phyloP scores from a whole-genome alignment of 495 filamentous ascomycete genomes.

The Tirmania nivea region DNA sequence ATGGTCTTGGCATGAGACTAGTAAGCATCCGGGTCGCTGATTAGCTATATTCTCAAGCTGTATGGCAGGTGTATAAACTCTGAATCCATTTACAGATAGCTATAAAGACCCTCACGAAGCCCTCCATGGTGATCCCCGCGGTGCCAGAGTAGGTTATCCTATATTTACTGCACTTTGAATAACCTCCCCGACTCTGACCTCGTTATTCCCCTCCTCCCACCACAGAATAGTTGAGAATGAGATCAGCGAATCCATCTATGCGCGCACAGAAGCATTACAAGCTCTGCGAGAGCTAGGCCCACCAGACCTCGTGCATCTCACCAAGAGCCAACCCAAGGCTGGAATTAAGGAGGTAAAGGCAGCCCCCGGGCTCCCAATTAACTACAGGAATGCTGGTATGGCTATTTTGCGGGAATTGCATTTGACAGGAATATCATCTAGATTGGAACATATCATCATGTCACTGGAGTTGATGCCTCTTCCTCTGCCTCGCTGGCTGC shows the following conservation, averaged over 20 bases:
- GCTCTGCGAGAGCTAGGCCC: slow-evolving; percentile 79
- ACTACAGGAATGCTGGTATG: slow-evolving; percentile 2
- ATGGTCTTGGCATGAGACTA: too few relatives aligned
- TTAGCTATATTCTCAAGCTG: too few relatives aligned
- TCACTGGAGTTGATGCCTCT: slow-evolving; percentile 90
- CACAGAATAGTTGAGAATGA: slow-evolving; percentile 80
- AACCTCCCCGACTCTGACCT: slow-evolving; percentile 1
- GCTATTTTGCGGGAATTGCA: slow-evolving; percentile 2
- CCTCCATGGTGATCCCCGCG: slow-evolving; percentile 65
- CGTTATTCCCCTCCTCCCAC: slow-evolving; percentile 12
- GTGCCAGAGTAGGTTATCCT: slow-evolving; percentile 54
- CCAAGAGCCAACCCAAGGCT: slow-evolving; percentile 57
- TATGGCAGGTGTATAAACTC: too few relatives aligned
- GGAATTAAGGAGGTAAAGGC: slow-evolving; percentile 38
- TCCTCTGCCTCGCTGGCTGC: slow-evolving; percentile 91
- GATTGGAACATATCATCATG: slow-evolving; percentile 92
- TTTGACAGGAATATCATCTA: slow-evolving; percentile 18
- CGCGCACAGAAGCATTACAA: slow-evolving; percentile 67
- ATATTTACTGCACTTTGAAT: too few relatives aligned
- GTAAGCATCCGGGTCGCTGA: too few relatives aligned
- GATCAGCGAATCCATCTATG: slow-evolving; percentile 66
- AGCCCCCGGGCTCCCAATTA: background rate
- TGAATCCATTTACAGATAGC: too few relatives aligned
- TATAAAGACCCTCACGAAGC: background rate
- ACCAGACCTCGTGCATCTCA: slow-evolving; percentile 82